phyloP scores from a whole-genome alignment of 805 yeast species.

The Pichia heedii region DNA sequence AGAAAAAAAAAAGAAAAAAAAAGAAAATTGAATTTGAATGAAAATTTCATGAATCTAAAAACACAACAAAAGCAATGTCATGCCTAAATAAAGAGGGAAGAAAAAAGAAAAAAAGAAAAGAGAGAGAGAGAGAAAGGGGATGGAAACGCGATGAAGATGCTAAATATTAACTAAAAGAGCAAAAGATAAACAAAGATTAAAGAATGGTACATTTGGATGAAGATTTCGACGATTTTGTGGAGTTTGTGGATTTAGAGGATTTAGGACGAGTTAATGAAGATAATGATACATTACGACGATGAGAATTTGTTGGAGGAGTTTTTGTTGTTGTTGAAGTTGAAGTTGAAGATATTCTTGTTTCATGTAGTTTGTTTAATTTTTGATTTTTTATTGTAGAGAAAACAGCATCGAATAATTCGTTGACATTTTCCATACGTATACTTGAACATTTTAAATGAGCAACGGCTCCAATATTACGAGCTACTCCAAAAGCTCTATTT shows the following conservation, averaged over 20 bases:
- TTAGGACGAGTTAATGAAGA: not conserved
- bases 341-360: no score
- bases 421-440: slow-evolving; percentile 54
- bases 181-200: not conserved
- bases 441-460: slow-evolving; percentile 79
- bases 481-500: slow-evolving; percentile 19
- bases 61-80: no score
- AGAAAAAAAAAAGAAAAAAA: no score
- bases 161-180: no score
- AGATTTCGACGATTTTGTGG: not conserved
- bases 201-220: slow-evolving; percentile 4
- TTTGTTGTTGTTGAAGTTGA: not conserved
- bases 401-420: slow-evolving; percentile 51
- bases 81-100: no score
- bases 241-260: no score
- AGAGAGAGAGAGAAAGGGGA: not conserved
- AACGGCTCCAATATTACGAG: slow-evolving; percentile 49
- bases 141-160: no score
- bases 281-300: not conserved
- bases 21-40: no score
- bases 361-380: no score
- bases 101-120: not conserved
- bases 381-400: slow-evolving; percentile 33
- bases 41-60: no score
- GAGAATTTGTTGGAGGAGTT: not conserved